Base-by-base conservation (phyloP, 805 yeast genomes). In the Lachancea dasiensis region DNA sequence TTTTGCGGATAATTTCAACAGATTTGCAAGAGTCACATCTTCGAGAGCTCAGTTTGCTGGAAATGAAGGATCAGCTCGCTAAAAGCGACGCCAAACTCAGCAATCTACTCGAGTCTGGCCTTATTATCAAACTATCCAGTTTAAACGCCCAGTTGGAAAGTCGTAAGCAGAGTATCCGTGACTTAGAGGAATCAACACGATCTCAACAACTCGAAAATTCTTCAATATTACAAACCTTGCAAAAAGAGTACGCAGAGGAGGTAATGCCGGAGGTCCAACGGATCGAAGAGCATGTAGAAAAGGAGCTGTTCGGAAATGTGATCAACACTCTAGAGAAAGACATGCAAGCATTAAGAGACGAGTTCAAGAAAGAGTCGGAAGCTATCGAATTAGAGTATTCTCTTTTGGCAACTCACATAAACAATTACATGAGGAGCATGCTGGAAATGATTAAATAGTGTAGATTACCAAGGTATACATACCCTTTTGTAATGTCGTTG, bases 301-400 rank as follows among this genome's bases (percentile, higher is more conserved):
- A 46, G 6, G 51, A 51, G 27, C 31, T 58, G 16, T 45, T 52
- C 51, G 39, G 59, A 61, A 38, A 77, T 65, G 58, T 63, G 56
- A 40, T 69, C 63, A 49, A 69, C 60, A 37, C 48, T 7, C 39
- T 53, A 11, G 60, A 54, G 31, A 34, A 34, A 10, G 46, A 48
- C 48, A 56, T 67, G 48, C 48, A 55, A 31, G 58, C 58, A 16
- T 49, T 69, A 51, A 60, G 65, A 43, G 57, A 58, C 27, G 71
- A 68, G 11, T 73, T 70, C 43, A 76, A 76, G 35, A 52, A 51
- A 18, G 86, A 81, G 47, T 65, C 72, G 34, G 67, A 71, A 43
- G 72, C 67, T 25, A 67, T 79, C 6, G 74, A 72, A 40, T 54
- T 65, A 35, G 82, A 78, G 48, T 64, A 77, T 38, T 69, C 75